Evolutionary conservation across 805 yeast species (phyloP).

Genomic region (Yarrowia osloensis): DNA sequence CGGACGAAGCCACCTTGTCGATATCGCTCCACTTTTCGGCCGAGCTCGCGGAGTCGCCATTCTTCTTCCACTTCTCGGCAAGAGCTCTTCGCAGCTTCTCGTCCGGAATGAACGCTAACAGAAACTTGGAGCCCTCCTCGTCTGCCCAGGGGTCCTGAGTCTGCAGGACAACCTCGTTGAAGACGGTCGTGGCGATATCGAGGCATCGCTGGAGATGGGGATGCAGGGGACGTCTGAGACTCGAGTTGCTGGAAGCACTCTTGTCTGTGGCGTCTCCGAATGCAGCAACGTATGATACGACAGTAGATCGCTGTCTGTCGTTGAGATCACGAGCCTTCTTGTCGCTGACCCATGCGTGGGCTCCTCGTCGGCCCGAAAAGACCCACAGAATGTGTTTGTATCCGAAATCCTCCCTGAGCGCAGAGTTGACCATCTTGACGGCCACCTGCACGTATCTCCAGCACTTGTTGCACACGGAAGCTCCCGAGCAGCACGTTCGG

Average conservation of each 20-base stretch:
- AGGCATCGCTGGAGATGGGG: constrained; percentile 79
- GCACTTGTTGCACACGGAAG: constrained; percentile 82
- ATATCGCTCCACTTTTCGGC: constrained; percentile 75
- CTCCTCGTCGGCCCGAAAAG: constrained; percentile 97
- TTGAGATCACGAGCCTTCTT: constrained; percentile 70
- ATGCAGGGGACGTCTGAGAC: constrained; percentile 76
- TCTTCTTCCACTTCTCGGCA: constrained; percentile 57
- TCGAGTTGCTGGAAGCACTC: constrained; percentile 48
- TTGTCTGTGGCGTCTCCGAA: constrained; percentile 51
- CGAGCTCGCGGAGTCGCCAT: constrained; percentile 55
- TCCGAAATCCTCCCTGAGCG: constrained; percentile 86
- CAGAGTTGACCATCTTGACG: constrained; percentile 66
- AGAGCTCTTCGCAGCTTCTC: constrained; percentile 50
- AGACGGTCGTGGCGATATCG: constrained; percentile 62
- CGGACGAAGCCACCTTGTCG: constrained; percentile 49
- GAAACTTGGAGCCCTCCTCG: constrained; percentile 55
- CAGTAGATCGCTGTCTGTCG: constrained; percentile 72
- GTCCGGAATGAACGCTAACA: constrained; percentile 66
- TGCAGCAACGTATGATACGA: constrained; percentile 82
- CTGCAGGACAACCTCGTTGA: constrained; percentile 63
- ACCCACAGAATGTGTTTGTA: constrained; percentile 88
- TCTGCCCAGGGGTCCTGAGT: constrained; percentile 88
- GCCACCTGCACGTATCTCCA: constrained; percentile 93
- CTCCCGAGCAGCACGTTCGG: constrained; percentile 89
- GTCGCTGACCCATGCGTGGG: constrained; percentile 98